phyloP scores from a whole-genome alignment of 1,139 yeast genomes.

The Kodamaea ohmeri region DNA sequence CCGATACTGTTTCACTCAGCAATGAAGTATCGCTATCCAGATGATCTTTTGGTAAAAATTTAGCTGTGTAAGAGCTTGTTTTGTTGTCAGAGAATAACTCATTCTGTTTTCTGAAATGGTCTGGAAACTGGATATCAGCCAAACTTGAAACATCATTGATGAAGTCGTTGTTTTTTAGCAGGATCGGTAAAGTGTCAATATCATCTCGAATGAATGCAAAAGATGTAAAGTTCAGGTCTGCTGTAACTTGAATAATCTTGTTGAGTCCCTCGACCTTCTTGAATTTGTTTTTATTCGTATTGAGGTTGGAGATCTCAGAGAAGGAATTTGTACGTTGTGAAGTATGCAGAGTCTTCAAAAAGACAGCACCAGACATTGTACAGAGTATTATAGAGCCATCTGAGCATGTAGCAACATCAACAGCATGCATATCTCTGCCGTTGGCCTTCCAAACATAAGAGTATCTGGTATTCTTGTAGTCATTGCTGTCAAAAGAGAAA shows the following conservation, averaged over 20 bases:
- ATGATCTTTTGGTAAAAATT: conserved; percentile 2
- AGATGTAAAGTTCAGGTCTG: conserved; percentile 66
- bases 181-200: conserved; percentile 50
- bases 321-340: conserved; percentile 32
- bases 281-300: conserved; percentile 45
- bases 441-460: conserved; percentile 52
- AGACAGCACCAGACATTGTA: conserved; percentile 68
- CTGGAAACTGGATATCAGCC: conserved; percentile 26
- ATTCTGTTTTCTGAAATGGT: conserved; percentile 29
- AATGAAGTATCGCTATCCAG: background rate
- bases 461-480: conserved; percentile 36
- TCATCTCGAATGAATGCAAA: conserved; percentile 73
- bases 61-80: conserved; percentile 4
- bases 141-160: conserved; percentile 47
- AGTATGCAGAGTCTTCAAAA: conserved; percentile 23
- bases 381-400: conserved; percentile 71
- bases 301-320: conserved; percentile 29
- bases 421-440: conserved; percentile 46
- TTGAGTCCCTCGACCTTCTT: conserved; percentile 52
- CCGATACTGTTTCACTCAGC: background rate
- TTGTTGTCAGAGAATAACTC: conserved; percentile 27
- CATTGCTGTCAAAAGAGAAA: conserved; percentile 28
- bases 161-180: conserved; percentile 43
- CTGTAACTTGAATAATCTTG: conserved; percentile 54
- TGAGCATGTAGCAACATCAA: conserved; percentile 64